Evolutionary conservation across 805 yeast genomes (phyloP), one percentile per base, ranked within the genome.

Genomic region (Candida awuae): DNA sequence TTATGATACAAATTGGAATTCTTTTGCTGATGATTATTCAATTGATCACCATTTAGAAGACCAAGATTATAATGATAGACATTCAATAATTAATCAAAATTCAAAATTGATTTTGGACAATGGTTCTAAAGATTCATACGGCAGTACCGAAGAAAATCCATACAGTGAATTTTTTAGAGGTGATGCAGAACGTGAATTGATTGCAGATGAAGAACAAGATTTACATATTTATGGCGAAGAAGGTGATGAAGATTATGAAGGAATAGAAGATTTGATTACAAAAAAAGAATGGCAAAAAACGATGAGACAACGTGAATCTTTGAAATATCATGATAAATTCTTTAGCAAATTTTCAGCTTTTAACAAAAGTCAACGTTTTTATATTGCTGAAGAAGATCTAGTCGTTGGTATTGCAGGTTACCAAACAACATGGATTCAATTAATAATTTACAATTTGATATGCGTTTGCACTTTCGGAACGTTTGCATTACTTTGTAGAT

Each of bases 401-500:
- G 90, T 90, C 10, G 74, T 92, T 43, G 96, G 95, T 45, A 83
- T 92, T 45, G 98, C 97, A 0, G 97, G 97, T 4, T 92, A 84
- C 58, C 60, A 60, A 38, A 73, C 78, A 13, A 72, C 79, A 10
- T 53, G 53, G 34, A 38, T 68, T 47, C 73, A 77, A 44, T 51
- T 61, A 4, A 29, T 63, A 0, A 13, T 71, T 1, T 87, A 80
- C 55, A 70, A 73, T 43, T 12, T 71, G 0, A 42, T 82, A 2
- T 80, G 86, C 44, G 37, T 73, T 1, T 22, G 62, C 3, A 75
- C 96, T 0, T 56, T 74, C 4, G 99, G 99, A 0, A 33, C 86
- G 2, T 77, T 78, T 1, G 90, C 79, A 50, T 61, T 92, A 31
- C 42, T 83, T 1, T 59, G 86, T 44, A 67, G 95, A 48, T 92